A percentile compares a stretch with the other conserved stretches of the same genome.
Conservation (phyloP, 768 basidiomycete species). For the Candolleomyces aberdarensis region DNA sequence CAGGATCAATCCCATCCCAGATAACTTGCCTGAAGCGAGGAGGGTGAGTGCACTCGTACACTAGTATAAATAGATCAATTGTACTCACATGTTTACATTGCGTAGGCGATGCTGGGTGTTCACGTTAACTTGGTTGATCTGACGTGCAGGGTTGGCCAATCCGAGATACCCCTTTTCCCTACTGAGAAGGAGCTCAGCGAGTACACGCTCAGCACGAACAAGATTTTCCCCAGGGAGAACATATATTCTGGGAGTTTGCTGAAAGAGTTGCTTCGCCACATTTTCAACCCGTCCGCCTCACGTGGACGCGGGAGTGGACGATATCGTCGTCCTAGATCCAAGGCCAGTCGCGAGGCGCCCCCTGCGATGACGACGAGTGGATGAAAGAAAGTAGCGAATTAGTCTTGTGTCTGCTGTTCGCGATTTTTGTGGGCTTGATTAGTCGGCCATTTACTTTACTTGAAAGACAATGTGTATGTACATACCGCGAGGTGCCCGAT, state of each 20-base stretch:
- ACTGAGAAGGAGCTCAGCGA: conserved; percentile 8
- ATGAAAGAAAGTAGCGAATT: too few relatives aligned
- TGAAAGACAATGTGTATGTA: too few relatives aligned
- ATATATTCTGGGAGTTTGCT: conserved; percentile 12
- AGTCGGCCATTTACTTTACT: too few relatives aligned
- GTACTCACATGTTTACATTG: not conserved
- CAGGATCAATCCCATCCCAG: conserved; percentile 1
- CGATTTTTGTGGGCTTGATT: too few relatives aligned
- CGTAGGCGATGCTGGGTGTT: not conserved
- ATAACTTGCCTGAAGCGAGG: not conserved
- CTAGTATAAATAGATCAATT: not conserved
- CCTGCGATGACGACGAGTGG: not conserved
- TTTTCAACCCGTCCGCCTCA: conserved; percentile 2
- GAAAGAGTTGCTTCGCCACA: conserved; percentile 13
- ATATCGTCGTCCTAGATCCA: too few relatives aligned
- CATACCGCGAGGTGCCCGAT: too few relatives aligned
- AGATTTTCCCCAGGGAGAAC: conserved; percentile 10
- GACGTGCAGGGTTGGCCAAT: conserved; percentile 5
- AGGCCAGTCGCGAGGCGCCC: not conserved
- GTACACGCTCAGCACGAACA: conserved; percentile 7
- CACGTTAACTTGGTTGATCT: conserved; percentile 16
- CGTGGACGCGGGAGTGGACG: not conserved
- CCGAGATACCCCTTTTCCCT: conserved; percentile 5
- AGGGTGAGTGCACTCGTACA: not conserved
- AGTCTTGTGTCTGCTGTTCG: too few relatives aligned